Evolutionary conservation across 305 asterid genomes (phyloP).

Genomic region (Stenogyne calaminthoides): DNA sequence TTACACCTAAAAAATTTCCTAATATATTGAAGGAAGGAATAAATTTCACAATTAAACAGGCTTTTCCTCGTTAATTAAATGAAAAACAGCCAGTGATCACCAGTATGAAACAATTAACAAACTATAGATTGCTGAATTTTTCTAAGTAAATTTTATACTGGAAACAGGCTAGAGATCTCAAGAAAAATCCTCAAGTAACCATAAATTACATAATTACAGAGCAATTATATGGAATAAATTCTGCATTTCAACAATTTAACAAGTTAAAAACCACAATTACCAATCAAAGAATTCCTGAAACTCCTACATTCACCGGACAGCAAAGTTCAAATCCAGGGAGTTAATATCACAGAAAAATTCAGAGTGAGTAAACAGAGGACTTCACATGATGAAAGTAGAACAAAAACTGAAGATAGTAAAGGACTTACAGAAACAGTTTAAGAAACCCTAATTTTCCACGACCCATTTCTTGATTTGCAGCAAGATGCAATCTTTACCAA

Average conservation of each 20-base stretch:
- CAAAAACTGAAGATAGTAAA: too few relatives aligned
- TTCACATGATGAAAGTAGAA: too few relatives aligned
- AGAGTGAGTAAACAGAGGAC: not conserved
- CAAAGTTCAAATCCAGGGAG: not conserved
- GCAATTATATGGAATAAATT: not conserved
- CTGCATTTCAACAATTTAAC: too few relatives aligned
- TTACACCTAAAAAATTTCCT: not conserved
- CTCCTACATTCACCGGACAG: too few relatives aligned
- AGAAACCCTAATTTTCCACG: too few relatives aligned
- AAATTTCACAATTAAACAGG: not conserved
- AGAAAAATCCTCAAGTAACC: not conserved
- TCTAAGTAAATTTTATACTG: not conserved
- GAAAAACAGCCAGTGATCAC: too few relatives aligned
- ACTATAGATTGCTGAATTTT: not conserved
- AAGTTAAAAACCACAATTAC: too few relatives aligned
- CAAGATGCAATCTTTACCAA: too few relatives aligned
- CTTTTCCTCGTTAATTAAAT: not conserved
- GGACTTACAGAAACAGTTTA: conserved; percentile 36
- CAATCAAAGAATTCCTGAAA: too few relatives aligned
- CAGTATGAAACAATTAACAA: too few relatives aligned
- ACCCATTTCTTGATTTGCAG: too few relatives aligned
- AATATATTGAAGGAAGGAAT: not conserved
- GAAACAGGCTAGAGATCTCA: not conserved
- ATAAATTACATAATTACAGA: not conserved
- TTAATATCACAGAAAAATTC: not conserved